Evolutionary conservation across 352 stramenopile species (phyloP).

Genomic region (Globisporangium acanthophoron): DNA sequence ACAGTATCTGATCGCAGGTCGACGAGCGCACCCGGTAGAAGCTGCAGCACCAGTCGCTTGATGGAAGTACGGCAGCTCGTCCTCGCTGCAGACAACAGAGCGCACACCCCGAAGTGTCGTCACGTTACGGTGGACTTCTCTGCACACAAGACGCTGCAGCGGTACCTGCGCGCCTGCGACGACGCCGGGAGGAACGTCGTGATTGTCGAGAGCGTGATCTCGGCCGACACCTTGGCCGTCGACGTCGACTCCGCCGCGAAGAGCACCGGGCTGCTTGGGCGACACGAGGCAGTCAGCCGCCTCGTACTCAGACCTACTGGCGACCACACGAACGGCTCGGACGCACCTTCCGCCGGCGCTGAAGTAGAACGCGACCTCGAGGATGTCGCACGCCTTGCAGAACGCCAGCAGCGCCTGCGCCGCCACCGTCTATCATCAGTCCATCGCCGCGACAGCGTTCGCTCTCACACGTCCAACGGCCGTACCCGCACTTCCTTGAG

Average conservation of each 20-base stretch:
- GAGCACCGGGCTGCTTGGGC: constrained; percentile 45
- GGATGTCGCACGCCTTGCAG: constrained; percentile 72
- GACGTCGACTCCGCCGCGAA: constrained; percentile 69
- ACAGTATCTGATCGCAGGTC: too few species aligned
- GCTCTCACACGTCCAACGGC: neutral
- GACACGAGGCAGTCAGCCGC: too few species aligned
- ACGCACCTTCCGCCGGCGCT: constrained; percentile 52
- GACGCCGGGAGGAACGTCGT: constrained; percentile 69
- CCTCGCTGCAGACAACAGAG: constrained; percentile 17
- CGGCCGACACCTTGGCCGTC: constrained; percentile 59
- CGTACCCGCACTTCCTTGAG: constrained; percentile 73
- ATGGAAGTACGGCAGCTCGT: constrained; percentile 22
- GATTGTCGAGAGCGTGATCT: constrained; percentile 80
- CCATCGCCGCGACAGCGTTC: neutral
- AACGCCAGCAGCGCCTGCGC: constrained; percentile 57
- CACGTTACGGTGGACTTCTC: too few species aligned
- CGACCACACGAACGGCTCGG: neutral
- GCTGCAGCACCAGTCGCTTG: constrained; percentile 13
- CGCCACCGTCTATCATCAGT: too few species aligned
- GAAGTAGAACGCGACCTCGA: constrained; percentile 73
- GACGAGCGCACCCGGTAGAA: too few species aligned
- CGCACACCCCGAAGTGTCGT: too few species aligned
- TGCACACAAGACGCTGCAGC: neutral
- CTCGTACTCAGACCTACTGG: neutral
- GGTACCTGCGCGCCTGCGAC: constrained; percentile 46